A percentile compares a stretch with the other conserved stretches of the same genome.
These are phyloP conservation scores for Pseudogymnoascus sp. DNA, from an alignment of 2,329 filamentous ascomycete genomes.

Conservation along the genomic window DNA sequence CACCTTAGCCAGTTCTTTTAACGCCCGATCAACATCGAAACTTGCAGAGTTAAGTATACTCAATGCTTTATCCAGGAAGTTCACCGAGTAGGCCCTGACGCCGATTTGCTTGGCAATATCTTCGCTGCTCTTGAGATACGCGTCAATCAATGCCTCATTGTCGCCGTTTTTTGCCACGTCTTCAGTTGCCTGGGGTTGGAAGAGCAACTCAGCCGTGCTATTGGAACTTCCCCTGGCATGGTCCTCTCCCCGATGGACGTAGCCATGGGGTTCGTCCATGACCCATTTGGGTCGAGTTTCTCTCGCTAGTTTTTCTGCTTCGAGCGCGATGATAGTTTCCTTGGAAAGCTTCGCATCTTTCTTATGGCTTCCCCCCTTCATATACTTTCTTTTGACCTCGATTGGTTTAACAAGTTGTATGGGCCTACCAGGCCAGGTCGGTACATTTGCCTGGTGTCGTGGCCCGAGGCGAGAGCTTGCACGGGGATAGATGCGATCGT, in stretches of 20 bases:
- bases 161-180: constrained; percentile 32
- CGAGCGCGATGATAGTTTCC: constrained; percentile 68
- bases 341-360: constrained; percentile 72
- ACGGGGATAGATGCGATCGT: constrained; percentile 93
- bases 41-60: constrained; percentile 63
- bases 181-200: constrained; percentile 59
- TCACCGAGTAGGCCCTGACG: constrained; percentile 70
- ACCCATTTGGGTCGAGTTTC: constrained; percentile 88
- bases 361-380: constrained; percentile 55
- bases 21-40: constrained; percentile 63
- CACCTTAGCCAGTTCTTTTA: constrained; percentile 59
- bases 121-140: constrained; percentile 58
- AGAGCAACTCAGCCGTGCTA: constrained; percentile 68
- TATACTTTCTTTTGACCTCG: constrained; percentile 72
- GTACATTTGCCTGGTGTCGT: constrained; percentile 80
- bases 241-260: constrained; percentile 77
- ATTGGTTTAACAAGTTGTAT: constrained; percentile 85
- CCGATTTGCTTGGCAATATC: constrained; percentile 60
- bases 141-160: constrained; percentile 52
- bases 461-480: constrained; percentile 88
- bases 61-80: constrained; percentile 77
- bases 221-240: constrained; percentile 58
- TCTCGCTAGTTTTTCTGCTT: constrained; percentile 70
- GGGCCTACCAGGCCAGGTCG: constrained; percentile 75
- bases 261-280: constrained; percentile 82